Evolutionary conservation across 2,329 filamentous ascomycete genomes (phyloP).

Genomic region (Chalara sp.): DNA sequence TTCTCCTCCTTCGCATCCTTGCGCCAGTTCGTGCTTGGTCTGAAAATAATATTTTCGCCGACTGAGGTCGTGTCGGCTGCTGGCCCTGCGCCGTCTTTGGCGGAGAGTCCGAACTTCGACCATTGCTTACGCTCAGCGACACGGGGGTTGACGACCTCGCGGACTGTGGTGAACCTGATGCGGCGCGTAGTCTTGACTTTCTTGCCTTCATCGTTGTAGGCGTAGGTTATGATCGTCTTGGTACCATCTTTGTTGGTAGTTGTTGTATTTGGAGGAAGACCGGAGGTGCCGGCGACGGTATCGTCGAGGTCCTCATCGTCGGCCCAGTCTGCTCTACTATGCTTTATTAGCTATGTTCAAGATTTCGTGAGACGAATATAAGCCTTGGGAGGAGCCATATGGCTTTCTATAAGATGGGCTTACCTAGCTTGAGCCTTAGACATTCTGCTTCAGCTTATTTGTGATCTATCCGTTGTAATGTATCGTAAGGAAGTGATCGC

Average conservation of each 20-base stretch:
- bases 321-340: constrained; percentile 66
- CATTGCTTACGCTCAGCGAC: constrained; percentile 92
- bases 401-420: not conserved
- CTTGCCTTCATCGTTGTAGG: constrained; percentile 86
- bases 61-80: constrained; percentile 10
- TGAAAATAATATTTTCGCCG: constrained; percentile 95
- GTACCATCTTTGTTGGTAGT: constrained; percentile 98
- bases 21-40: constrained; percentile 90
- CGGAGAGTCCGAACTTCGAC: constrained; percentile 87
- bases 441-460: too few relatives aligned
- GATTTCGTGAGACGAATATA: too few relatives aligned
- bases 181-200: constrained; percentile 97
- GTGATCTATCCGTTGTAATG: too few relatives aligned
- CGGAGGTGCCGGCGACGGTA: constrained; percentile 42
- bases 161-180: constrained; percentile 85
- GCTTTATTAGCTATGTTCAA: constrained; percentile 11
- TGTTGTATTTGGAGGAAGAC: constrained; percentile 79
- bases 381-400: too few relatives aligned
- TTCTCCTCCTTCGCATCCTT: constrained; percentile 77
- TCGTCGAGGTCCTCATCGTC: constrained; percentile 85
- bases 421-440: too few relatives aligned
- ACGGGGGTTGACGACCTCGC: constrained; percentile 90
- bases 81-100: constrained; percentile 70
- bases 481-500: too few relatives aligned
- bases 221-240: constrained; percentile 88